Conservation (phyloP, 495 filamentous ascomycete genomes). For the Penicillium alfredii region DNA sequence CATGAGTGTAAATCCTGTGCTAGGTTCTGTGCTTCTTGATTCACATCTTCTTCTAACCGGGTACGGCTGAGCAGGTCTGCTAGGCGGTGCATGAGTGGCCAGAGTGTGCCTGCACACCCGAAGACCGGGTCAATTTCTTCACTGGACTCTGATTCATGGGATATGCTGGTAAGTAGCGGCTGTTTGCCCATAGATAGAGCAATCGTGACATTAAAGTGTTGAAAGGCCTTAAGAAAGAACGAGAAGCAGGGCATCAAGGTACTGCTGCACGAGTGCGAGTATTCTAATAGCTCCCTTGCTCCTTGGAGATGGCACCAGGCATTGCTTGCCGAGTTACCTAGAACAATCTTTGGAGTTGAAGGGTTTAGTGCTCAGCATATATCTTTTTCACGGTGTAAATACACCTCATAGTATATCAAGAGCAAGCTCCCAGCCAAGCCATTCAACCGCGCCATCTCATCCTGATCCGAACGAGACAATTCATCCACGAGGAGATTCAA, state of each 20-base stretch:
- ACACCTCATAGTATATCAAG: slow-evolving; percentile 13
- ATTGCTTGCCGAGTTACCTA: slow-evolving; percentile 8
- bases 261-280: background rate
- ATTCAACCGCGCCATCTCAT: slow-evolving; percentile 1
- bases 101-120: slow-evolving; percentile 5
- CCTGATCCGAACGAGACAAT: slow-evolving; percentile 1
- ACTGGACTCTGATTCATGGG: background rate
- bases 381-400: background rate
- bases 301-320: slow-evolving; percentile 12
- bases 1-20: slow-evolving; percentile 1
- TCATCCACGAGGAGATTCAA: slow-evolving; percentile 5
- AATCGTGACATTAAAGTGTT: slow-evolving; percentile 14
- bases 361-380: background rate
- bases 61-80: slow-evolving; percentile 2
- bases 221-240: slow-evolving; percentile 9
- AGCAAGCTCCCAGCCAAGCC: slow-evolving; percentile 6
- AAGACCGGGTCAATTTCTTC: slow-evolving; percentile 8
- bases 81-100: slow-evolving; percentile 8
- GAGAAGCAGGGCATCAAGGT: background rate
- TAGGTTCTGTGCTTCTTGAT: background rate
- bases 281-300: slow-evolving; percentile 6
- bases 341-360: slow-evolving; percentile 5
- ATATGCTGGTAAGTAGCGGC: background rate
- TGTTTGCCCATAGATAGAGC: slow-evolving; percentile 6
- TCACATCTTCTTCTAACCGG: slow-evolving; percentile 2